A percentile compares a stretch with the other conserved stretches of the same genome.
Evolutionary conservation across 306 rosid genomes (phyloP).

Genomic region (Casuarina cunninghamiana): DNA sequence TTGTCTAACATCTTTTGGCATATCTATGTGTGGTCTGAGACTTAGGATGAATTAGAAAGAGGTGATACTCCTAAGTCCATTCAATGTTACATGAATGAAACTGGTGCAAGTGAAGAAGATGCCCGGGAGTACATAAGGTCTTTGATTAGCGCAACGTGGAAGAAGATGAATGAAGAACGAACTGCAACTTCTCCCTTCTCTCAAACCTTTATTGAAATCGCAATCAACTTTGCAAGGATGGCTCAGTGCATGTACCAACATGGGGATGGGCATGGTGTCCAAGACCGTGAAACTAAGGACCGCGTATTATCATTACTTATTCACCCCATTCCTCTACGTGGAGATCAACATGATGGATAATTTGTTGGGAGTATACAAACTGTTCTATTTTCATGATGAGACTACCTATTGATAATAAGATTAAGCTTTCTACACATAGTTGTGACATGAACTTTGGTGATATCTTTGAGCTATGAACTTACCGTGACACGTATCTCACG

Average conservation of each 20-base stretch:
- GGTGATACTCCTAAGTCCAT: conserved; percentile 26
- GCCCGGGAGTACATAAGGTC: conserved; percentile 4
- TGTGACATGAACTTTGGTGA: too few relatives aligned
- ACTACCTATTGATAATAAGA: too few relatives aligned
- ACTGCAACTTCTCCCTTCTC: background rate
- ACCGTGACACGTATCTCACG: too few relatives aligned
- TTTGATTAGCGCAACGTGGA: conserved; percentile 17
- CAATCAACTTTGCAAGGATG: conserved; percentile 12
- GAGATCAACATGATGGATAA: background rate
- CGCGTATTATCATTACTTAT: conserved; percentile 1
- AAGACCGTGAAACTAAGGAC: background rate
- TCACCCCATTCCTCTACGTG: background rate
- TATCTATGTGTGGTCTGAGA: background rate
- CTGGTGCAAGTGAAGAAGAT: conserved; percentile 14
- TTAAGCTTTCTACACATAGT: too few relatives aligned
- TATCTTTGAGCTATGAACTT: too few relatives aligned
- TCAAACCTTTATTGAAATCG: background rate
- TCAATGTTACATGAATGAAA: conserved; percentile 15
- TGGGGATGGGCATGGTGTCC: conserved; percentile 9
- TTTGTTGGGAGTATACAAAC: too few relatives aligned
- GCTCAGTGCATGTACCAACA: background rate
- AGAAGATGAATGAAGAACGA: conserved; percentile 17
- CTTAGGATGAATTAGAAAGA: conserved; percentile 2
- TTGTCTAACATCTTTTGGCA: background rate
- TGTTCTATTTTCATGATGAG: too few relatives aligned